Base-by-base conservation (phyloP, 345 rosid genomes). In the Pseudoturritis turrita region DNA sequence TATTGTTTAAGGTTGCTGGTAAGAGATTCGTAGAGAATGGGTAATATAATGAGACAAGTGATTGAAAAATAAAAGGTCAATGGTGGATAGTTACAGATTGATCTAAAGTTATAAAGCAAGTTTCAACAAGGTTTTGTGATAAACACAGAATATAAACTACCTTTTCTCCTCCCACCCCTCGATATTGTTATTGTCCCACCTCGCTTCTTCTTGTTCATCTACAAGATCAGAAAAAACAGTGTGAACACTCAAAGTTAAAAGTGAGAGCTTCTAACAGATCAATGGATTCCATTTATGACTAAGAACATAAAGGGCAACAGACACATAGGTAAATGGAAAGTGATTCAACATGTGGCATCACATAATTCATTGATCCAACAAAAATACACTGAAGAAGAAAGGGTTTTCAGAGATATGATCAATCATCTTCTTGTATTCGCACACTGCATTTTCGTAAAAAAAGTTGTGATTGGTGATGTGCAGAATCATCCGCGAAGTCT, bases 151-250 rank as follows among this genome's bases (percentile, higher is more conserved):
- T 19, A 14, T 15, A 23, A 10, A 28, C 74, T 75, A 68, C 10
- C 31, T 43, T 33, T 75, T 75, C 74, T 62, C 70, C 70, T 53
- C 79, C 79, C 74, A 75, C 0, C 74, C 69, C 47, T 68, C 65
- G 5, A 15, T n/a, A 62, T 52, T 75, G 50, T 10, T 61, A 61
- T 18, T 36, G 50, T 75, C 79, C 79, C 79, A 75, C 37, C 65
- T 51, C 17, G 26, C 72, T 65, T 53, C 70, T 68, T 61, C 65
- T 61, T 25, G 64, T 25, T 54, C 70, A 61, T 75, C 79, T 68
- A 54, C 74, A 68, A 61, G 10, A 51, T 12, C 25, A 41, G 21
- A 59, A 12, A 54, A 61, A 28, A 46, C 12, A 49, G 3, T 1
- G 9, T 11, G 12, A 35, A 12, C 23, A 40, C 12, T n/a, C 21